A percentile compares a stretch with the other conserved stretches of the same genome.
phyloP scores from a whole-genome alignment of 2,329 filamentous ascomycete species.

The Fusarium sp. region DNA sequence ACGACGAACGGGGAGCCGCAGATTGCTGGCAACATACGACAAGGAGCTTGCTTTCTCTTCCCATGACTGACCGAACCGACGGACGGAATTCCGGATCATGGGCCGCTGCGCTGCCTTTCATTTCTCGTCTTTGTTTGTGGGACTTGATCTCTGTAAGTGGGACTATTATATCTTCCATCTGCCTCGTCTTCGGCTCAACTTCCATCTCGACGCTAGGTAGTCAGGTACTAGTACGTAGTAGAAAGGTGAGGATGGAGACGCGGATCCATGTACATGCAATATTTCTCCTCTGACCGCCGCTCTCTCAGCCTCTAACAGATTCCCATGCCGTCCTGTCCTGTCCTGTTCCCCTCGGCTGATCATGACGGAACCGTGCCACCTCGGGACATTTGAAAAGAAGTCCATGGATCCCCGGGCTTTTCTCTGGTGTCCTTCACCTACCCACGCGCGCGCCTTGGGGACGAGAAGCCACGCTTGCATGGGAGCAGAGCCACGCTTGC shows the following conservation, averaged over 20 bases:
- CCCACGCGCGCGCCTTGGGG: background rate
- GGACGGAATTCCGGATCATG: constrained; percentile 26
- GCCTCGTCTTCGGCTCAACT: constrained; percentile 17
- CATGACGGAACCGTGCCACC: constrained; percentile 37
- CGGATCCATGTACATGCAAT: constrained; percentile 2
- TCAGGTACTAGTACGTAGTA: background rate
- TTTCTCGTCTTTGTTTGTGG: constrained; percentile 5
- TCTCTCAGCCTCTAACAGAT: background rate
- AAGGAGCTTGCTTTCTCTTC: background rate
- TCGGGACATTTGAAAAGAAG: constrained; percentile 18
- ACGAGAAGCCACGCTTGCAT: background rate
- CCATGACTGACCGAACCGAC: constrained; percentile 17
- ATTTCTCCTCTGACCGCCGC: background rate
- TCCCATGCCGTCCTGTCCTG: constrained; percentile 23
- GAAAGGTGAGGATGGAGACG: background rate
- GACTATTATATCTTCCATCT: background rate
- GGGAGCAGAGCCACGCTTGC: background rate
- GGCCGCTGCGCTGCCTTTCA: constrained; percentile 8
- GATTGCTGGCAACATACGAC: constrained; percentile 11
- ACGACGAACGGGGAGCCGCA: constrained; percentile 7
- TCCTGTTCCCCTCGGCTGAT: constrained; percentile 38
- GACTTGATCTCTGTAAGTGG: background rate
- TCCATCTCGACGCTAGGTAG: constrained; percentile 24
- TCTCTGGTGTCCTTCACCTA: background rate
- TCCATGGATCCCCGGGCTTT: background rate